phyloP scores from a whole-genome alignment of 139 green algal genomes.

The Coelastrella sp. region DNA sequence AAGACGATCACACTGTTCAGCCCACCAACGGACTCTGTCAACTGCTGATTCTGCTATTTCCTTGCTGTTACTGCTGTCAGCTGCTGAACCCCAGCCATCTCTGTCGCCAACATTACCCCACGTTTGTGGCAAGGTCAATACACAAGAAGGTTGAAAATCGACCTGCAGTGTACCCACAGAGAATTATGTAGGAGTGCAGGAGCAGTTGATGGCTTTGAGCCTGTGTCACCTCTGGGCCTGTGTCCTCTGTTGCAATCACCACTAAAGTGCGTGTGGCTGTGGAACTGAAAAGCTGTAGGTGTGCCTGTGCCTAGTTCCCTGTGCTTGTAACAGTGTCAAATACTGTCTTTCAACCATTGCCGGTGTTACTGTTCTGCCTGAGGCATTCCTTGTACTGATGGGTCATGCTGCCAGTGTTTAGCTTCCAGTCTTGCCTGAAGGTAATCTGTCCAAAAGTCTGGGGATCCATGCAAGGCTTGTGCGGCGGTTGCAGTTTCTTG shows the following conservation, averaged over 20 bases:
- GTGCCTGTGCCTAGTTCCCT: too few relatives aligned
- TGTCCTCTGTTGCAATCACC: too few relatives aligned
- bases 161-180: constrained; percentile 53
- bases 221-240: too few relatives aligned
- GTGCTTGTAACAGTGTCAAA: too few relatives aligned
- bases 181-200: background rate
- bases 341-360: too few relatives aligned
- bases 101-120: constrained; percentile 61
- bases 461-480: constrained; percentile 51
- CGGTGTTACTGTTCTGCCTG: too few relatives aligned
- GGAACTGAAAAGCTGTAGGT: too few relatives aligned
- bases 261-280: too few relatives aligned
- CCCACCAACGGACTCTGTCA: constrained; percentile 67
- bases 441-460: constrained; percentile 80
- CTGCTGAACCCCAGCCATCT: constrained; percentile 54
- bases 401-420: too few relatives aligned
- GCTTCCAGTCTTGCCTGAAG: constrained; percentile 77
- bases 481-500: too few relatives aligned
- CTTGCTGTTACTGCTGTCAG: constrained; percentile 13
- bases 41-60: constrained; percentile 60
- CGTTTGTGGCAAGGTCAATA: constrained; percentile 61
- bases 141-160: constrained; percentile 56
- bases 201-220: background rate
- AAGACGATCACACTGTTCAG: constrained; percentile 72
- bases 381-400: too few relatives aligned